Conservation (phyloP, 148 eudicot species). For the Hydrangea macrophylla region DNA sequence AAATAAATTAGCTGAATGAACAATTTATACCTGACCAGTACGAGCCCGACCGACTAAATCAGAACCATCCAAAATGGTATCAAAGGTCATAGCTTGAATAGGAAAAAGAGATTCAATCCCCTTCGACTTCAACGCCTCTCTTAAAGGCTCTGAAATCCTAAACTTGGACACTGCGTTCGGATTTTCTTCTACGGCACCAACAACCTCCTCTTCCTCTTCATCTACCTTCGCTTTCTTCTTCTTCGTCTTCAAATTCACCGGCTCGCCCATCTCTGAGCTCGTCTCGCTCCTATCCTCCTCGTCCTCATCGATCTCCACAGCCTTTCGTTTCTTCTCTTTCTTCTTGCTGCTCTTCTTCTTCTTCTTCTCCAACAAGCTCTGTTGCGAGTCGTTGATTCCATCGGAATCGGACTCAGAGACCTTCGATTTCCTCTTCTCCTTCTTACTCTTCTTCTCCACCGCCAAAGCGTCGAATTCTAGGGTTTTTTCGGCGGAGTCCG, state of each 20-base stretch:
- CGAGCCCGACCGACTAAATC: conserved; percentile 93
- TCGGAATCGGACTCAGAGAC: conserved; percentile 19
- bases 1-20: not conserved
- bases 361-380: conserved; percentile 17
- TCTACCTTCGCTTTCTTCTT: conserved; percentile 18
- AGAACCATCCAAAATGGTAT: conserved; percentile 54
- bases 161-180: conserved; percentile 69
- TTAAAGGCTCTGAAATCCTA: conserved; percentile 62
- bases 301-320: conserved; percentile 36
- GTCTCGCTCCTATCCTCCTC: conserved; percentile 36
- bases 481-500: conserved; percentile 2
- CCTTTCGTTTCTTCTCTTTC: conserved; percentile 54
- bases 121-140: conserved; percentile 48
- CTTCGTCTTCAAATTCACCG: conserved; percentile 33
- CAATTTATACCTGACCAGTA: conserved; percentile 75
- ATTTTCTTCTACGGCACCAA: conserved; percentile 19
- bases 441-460: conserved; percentile 21
- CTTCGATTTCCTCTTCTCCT: conserved; percentile 20
- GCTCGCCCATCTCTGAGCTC: conserved; percentile 40
- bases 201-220: conserved; percentile 23
- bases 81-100: conserved; percentile 87
- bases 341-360: conserved; percentile 37
- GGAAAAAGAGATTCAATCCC: conserved; percentile 84
- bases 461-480: conserved; percentile 7
- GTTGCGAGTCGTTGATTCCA: not conserved